Base-by-base conservation (phyloP, 805 yeast genomes). In the Pichia nanzhaoensis region DNA sequence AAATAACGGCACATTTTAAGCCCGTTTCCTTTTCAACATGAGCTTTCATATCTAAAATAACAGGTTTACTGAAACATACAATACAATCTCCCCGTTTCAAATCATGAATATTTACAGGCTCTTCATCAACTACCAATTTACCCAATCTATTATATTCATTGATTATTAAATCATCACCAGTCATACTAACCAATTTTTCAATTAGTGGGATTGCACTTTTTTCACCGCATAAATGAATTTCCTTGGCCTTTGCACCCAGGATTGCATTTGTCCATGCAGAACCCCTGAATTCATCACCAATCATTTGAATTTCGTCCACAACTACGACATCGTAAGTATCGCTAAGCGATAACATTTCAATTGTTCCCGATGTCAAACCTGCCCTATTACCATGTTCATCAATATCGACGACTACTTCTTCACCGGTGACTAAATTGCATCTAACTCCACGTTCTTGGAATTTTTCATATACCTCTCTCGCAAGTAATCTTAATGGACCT, bases 301-400 rank as follows among this genome's bases (percentile, higher is more conserved):
- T 79, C 98, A 93, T 89, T 62, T 93, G 99, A 52, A 93, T 91
- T 61, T 93, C 99, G 67, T 93, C 99, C 22, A 93, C 75, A 18
- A 93, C 90, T 43, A 93, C 90, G 19, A 89, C 83, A 53, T 93
- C 99, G 71, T 82, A 78, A 32, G 74, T 72, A 34, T 71, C 75
- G 38, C 68, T 68, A 35, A 79, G 52, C n/a, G 90, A 84, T 17
- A 88, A 71, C 98, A 93, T 91, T 59, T 93, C 99, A 17, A 91
- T 82, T 0, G 99, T 93, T 3, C 97, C 95, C 10, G 93, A 78
- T 1, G 91, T 79, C 16, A 89, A 63, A 1, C 77, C 75, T 6
- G 96, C 91, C n/a, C 73, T 69, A 41, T 77, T 76, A 2, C 96
- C 96, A 51, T 66, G 70, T 31, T 70, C 73, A 58, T 87, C 95